Conservation (phyloP, 345 rosid genomes). For the Lepidium sativum region DNA sequence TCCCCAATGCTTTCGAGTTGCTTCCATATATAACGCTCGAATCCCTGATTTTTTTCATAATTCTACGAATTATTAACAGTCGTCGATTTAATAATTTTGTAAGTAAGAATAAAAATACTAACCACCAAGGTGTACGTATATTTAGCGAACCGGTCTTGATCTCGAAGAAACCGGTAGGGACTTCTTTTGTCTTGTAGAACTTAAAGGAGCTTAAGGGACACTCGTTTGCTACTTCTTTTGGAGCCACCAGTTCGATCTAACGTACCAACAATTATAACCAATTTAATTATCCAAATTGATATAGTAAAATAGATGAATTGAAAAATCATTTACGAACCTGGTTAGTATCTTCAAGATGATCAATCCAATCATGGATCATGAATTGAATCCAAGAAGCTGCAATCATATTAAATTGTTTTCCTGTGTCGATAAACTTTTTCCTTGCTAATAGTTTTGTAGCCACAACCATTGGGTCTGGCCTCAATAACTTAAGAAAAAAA, state of each 20-base stretch:
- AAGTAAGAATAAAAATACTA: neutral
- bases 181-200: slow-evolving; percentile 42
- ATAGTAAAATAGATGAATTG: neutral
- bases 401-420: slow-evolving; percentile 55
- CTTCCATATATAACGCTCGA: slow-evolving; percentile 52
- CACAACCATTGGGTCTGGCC: slow-evolving; percentile 44
- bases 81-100: neutral
- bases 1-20: slow-evolving; percentile 22
- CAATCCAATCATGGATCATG: slow-evolving; percentile 70
- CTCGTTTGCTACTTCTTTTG: slow-evolving; percentile 32
- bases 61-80: neutral
- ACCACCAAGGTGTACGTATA: slow-evolving; percentile 60
- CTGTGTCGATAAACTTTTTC: slow-evolving; percentile 36
- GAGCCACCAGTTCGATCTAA: slow-evolving; percentile 47
- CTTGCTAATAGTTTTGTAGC: slow-evolving; percentile 44
- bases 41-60: slow-evolving; percentile 33
- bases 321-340: slow-evolving; percentile 27
- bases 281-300: neutral
- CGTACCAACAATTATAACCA: neutral
- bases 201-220: slow-evolving; percentile 50
- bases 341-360: slow-evolving; percentile 49
- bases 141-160: slow-evolving; percentile 41
- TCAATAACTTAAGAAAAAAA: slow-evolving; percentile 17
- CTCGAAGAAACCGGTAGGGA: slow-evolving; percentile 37
- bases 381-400: slow-evolving; percentile 63